These are phyloP conservation scores for Diddensiella santjacobensis DNA, from an alignment of 805 yeast species.

Conservation along the genomic window DNA sequence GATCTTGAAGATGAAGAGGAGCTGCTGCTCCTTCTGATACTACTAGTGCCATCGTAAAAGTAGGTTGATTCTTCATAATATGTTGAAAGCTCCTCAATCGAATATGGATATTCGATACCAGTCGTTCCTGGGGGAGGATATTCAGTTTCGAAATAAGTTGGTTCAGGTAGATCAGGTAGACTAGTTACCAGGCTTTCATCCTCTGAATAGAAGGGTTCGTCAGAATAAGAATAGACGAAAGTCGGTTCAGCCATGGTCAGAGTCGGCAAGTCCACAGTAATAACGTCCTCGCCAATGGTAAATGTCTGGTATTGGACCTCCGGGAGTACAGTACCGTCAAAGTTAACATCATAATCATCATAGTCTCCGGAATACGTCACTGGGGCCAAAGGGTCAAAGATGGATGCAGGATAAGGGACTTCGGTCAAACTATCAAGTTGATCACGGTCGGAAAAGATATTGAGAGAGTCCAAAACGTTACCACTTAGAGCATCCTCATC, in stretches of 20 bases:
- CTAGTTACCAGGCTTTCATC: neutral
- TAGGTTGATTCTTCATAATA: neutral
- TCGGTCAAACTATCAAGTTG: neutral
- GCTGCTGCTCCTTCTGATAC: neutral
- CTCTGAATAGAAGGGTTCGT: neutral
- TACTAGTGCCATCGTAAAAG: neutral
- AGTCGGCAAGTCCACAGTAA: neutral
- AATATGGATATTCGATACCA: neutral
- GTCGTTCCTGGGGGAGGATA: neutral
- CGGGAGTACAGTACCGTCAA: neutral
- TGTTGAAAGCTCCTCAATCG: neutral
- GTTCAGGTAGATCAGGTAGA: neutral
- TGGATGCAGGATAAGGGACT: neutral
- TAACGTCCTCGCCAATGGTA: neutral
- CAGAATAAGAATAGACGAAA: neutral
- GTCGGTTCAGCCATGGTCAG: neutral
- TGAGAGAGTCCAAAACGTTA: neutral
- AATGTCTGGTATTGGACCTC: neutral
- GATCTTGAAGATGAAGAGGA: neutral
- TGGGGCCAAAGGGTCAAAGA: neutral
- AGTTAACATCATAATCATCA: neutral
- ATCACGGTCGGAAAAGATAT: neutral
- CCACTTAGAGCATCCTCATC: neutral
- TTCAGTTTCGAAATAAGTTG: neutral
- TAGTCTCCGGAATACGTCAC: neutral